Evolutionary conservation across 1,139 yeast species (phyloP).

Genomic region (Pichia sp.): DNA sequence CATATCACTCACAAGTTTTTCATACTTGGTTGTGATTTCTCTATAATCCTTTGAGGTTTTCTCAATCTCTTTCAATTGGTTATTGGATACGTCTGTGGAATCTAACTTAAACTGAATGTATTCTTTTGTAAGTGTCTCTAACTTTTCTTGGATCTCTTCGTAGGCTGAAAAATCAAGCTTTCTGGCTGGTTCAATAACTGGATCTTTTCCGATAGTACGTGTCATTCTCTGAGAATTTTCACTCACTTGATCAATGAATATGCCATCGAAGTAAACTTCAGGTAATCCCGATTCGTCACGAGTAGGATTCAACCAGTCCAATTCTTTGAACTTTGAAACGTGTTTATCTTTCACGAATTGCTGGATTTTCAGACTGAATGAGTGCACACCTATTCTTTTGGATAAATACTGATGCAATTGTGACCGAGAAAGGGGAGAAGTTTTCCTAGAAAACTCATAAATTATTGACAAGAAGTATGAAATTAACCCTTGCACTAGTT

Average conservation of each 20-base stretch:
- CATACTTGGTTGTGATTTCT: conserved; percentile 21
- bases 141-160: conserved; percentile 54
- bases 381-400: conserved; percentile 76
- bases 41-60: conserved; percentile 24
- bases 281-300: conserved; percentile 86
- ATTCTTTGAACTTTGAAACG: conserved; percentile 55
- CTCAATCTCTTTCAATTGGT: conserved; percentile 27
- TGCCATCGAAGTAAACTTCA: conserved; percentile 63
- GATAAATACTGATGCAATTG: conserved; percentile 60
- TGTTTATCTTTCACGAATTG: conserved; percentile 60
- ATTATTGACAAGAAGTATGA: conserved; percentile 69
- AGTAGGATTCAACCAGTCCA: conserved; percentile 41
- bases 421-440: conserved; percentile 64
- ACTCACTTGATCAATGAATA: conserved; percentile 61
- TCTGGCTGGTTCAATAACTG: conserved; percentile 63
- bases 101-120: conserved; percentile 35
- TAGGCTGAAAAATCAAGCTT: conserved; percentile 65
- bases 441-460: conserved; percentile 73
- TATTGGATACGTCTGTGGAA: conserved; percentile 22
- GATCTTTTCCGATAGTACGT: conserved; percentile 70
- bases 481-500: conserved; percentile 70
- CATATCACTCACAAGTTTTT: conserved; percentile 19
- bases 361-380: conserved; percentile 66
- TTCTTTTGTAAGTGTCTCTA: conserved; percentile 32
- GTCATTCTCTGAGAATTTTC: conserved; percentile 68